Conservation (phyloP, 768 basidiomycete species). For the Hygrocybe coccinea region DNA sequence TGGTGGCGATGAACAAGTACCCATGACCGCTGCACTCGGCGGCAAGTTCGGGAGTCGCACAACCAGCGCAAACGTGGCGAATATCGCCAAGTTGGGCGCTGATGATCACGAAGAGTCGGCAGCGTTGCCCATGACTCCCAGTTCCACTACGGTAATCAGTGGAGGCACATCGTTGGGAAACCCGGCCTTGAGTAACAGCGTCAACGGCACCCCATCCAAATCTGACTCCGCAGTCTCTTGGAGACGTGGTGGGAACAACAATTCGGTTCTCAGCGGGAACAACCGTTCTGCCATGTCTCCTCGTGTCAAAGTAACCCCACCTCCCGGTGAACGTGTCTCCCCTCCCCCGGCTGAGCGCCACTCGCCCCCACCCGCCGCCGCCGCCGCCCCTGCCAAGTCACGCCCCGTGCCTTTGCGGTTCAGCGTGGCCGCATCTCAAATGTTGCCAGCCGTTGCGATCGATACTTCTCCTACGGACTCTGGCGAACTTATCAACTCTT, state of each 20-base stretch:
- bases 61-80: conserved; percentile 10
- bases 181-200: conserved; percentile 39
- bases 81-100: not conserved
- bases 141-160: conserved; percentile 62
- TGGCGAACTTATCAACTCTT: conserved; percentile 1
- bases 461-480: conserved; percentile 47
- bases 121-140: conserved; percentile 52
- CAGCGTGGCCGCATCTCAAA: conserved; percentile 45
- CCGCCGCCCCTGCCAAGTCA: conserved; percentile 33
- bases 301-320: conserved; percentile 68
- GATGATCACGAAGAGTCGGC: conserved; percentile 18
- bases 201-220: conserved; percentile 54
- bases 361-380: conserved; percentile 16
- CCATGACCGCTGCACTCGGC: conserved; percentile 76
- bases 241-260: conserved; percentile 70
- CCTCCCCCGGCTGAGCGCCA: conserved; percentile 39
- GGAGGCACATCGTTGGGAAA: conserved; percentile 68
- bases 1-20: conserved; percentile 55
- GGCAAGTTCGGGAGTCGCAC: conserved; percentile 72
- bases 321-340: conserved; percentile 54
- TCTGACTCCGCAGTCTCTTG: conserved; percentile 77
- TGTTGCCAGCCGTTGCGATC: conserved; percentile 49
- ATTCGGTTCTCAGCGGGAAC: conserved; percentile 61
- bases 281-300: conserved; percentile 60
- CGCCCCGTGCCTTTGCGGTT: conserved; percentile 71